Percentiles rank a stretch among this genome's conserved stretches.
Conservation (phyloP, 805 yeast genomes). For the Sungouiozyma ichnusensis region DNA sequence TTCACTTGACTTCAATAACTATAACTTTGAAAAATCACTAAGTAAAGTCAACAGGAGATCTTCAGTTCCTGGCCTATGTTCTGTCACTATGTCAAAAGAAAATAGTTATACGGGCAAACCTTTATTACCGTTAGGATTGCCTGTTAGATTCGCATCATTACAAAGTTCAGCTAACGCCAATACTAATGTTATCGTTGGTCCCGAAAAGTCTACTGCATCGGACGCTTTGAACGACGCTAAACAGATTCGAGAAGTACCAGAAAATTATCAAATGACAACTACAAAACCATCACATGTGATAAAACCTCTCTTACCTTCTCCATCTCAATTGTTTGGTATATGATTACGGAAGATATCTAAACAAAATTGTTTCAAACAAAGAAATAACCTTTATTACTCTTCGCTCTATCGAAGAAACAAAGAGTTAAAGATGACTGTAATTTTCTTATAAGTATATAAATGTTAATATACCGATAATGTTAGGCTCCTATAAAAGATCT, state of each 20-base stretch:
- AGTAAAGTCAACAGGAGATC: constrained; percentile 1
- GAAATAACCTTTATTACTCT: too few relatives aligned
- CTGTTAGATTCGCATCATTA: background rate
- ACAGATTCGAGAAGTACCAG: background rate
- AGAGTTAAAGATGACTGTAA: too few relatives aligned
- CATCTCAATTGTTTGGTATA: constrained; percentile 12
- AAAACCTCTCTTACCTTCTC: constrained; percentile 11
- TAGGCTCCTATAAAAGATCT: too few relatives aligned
- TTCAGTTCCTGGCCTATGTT: constrained; percentile 1
- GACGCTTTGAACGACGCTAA: background rate
- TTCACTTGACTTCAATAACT: background rate
- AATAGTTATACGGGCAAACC: background rate
- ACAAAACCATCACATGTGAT: background rate
- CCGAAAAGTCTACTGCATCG: background rate
- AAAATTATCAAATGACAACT: background rate
- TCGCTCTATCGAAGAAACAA: too few relatives aligned
- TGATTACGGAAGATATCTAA: too few relatives aligned
- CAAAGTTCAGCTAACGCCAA: background rate
- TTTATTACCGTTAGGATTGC: background rate
- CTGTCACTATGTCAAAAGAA: background rate
- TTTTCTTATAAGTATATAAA: background rate
- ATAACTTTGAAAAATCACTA: constrained; percentile 1
- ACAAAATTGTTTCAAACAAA: too few relatives aligned
- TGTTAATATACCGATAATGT: background rate
- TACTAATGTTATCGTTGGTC: background rate